phyloP scores from a whole-genome alignment of 2,329 filamentous ascomycete species.

The Venturia aucupariae region DNA sequence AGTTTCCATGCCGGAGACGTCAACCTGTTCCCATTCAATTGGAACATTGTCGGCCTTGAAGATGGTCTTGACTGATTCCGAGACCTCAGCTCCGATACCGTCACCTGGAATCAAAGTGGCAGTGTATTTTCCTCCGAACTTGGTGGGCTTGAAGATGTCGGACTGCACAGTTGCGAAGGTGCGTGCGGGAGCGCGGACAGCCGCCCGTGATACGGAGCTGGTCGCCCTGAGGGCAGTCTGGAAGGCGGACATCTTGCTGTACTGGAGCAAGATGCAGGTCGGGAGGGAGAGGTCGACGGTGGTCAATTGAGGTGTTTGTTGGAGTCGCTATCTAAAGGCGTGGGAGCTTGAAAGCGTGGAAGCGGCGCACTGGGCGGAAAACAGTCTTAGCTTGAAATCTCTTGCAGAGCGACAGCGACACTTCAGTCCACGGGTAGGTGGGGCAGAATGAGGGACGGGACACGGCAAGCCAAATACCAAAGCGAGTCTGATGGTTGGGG shows the following conservation, averaged over 20 bases:
- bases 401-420: neutral
- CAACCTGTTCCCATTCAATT: conserved; percentile 97
- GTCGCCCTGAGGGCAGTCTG: conserved; percentile 5
- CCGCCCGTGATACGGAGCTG: neutral
- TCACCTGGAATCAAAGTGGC: conserved; percentile 96
- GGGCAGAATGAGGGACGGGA: neutral
- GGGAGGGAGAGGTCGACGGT: neutral
- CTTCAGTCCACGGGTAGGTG: neutral
- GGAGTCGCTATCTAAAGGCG: neutral
- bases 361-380: neutral
- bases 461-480: neutral
- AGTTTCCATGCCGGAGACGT: conserved; percentile 82
- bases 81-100: conserved; percentile 95
- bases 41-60: conserved; percentile 99
- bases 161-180: conserved; percentile 59
- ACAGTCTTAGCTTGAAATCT: neutral
- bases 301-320: neutral
- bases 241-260: conserved; percentile 7
- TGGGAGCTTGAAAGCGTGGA: neutral
- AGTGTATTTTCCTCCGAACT: conserved; percentile 99
- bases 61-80: conserved; percentile 96
- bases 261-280: neutral
- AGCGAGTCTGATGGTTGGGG: neutral
- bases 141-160: conserved; percentile 98
- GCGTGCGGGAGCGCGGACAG: conserved; percentile 1